Conservation (phyloP, 768 basidiomycete genomes). For the Thelephora aurantiotincta region DNA sequence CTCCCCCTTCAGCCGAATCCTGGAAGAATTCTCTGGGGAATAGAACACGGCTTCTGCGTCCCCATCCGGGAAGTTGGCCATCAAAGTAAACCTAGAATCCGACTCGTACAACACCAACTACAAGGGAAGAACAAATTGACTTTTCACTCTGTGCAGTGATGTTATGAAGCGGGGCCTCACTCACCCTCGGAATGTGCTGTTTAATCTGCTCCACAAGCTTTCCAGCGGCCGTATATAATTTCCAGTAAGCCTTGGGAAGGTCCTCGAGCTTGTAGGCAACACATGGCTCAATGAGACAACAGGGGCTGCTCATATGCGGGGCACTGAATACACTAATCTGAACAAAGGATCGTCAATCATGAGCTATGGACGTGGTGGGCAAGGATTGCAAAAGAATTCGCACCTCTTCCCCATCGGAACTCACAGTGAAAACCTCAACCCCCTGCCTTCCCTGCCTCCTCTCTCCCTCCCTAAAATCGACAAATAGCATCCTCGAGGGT, state of each 20-base stretch:
- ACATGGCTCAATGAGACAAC: slow-evolving; percentile 30
- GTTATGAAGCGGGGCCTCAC: neutral
- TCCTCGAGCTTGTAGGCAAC: slow-evolving; percentile 19
- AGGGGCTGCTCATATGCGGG: slow-evolving; percentile 35
- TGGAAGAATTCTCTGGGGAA: neutral
- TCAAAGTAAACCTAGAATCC: slow-evolving; percentile 30
- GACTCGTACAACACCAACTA: slow-evolving; percentile 30
- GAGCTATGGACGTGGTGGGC: neutral
- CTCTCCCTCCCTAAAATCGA: slow-evolving; percentile 44
- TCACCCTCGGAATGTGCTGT: slow-evolving; percentile 37
- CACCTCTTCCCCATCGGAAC: slow-evolving; percentile 25
- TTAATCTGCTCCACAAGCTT: slow-evolving; percentile 33
- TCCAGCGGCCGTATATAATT: slow-evolving; percentile 31
- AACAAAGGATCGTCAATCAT: neutral
- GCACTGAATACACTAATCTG: slow-evolving; percentile 33
- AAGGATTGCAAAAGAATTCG: neutral
- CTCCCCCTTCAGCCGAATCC: too few relatives aligned
- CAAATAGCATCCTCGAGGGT: slow-evolving; percentile 32
- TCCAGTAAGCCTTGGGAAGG: slow-evolving; percentile 29
- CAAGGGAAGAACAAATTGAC: neutral
- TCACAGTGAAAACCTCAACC: slow-evolving; percentile 30
- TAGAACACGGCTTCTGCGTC: slow-evolving; percentile 32
- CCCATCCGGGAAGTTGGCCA: slow-evolving; percentile 34
- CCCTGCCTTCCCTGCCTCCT: slow-evolving; percentile 31
- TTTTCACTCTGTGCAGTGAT: neutral